Base-by-base conservation (phyloP, 2,329 filamentous ascomycete species). In the Colletotrichum sp. region DNA sequence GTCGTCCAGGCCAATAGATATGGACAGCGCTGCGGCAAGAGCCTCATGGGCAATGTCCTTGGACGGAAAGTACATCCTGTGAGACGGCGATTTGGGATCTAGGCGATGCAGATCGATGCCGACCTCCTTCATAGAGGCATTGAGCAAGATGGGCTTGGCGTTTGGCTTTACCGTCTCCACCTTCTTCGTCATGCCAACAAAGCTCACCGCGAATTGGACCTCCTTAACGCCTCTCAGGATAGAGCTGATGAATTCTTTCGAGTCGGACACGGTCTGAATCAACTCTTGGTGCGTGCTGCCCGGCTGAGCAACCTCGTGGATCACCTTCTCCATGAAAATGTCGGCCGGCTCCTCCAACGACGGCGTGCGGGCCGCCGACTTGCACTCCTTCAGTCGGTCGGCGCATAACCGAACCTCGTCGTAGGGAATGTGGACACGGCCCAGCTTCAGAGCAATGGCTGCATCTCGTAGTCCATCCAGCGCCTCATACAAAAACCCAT, bases 61-160 rank as follows among this genome's bases (percentile, higher is more conserved):
- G 26, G 94, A 92, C 4, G 96, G 95, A 82, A 99, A 99, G 85
- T 99, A 99, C 97, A 99, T 99, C 78, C 97, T 93, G 88, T 99
- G 97, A 0, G 96, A 96, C 1, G 97, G 96, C 18, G 96, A 98
- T 80, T 95, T 96, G 57, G 95, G 94, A 83, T 99, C 96, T 71
- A 99, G 90, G 26, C 96, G 93, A 82, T 99, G 94, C 55, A 99
- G 88, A 82, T 99, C 97, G 82, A 99, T 91, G 76, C 96, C 96
- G 57, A 99, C 92, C 83, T 99, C 98, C 83, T 99, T 99, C 91
- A 98, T 98, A 8, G 96, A 96, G 60, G 96, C 91, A 81, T 96
- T 98, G 76, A 98, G 89, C 75, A 94, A 92, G 9, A 98, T 90
- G 5, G 95, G 93, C n/a, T 90, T 89, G 32, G 93, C 92, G 4